Conservation (phyloP, 148 eudicot genomes). For the Silene uniflora region DNA sequence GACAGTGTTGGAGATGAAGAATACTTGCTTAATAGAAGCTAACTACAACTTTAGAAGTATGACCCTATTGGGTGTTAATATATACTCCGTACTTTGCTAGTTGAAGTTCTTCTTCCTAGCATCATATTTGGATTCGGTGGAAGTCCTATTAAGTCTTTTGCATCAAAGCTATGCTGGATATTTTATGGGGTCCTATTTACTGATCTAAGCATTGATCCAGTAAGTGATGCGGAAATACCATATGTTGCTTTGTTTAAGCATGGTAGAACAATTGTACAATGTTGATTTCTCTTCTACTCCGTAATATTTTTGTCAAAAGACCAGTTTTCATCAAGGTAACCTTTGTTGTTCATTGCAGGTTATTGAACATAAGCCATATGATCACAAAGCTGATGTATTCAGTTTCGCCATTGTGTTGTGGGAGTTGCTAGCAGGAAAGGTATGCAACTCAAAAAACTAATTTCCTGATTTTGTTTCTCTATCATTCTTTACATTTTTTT, state of each 20-base stretch:
- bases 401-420: slow-evolving; percentile 88
- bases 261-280: slow-evolving; percentile 13
- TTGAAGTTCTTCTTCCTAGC: background rate
- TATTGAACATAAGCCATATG: slow-evolving; percentile 94
- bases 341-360: slow-evolving; percentile 49
- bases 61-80: background rate
- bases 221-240: background rate
- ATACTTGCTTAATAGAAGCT: too few relatives aligned
- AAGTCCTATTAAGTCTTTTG: background rate
- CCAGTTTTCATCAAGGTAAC: slow-evolving; percentile 10
- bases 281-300: background rate
- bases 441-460: slow-evolving; percentile 17
- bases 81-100: background rate
- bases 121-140: background rate
- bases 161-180: background rate
- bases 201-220: background rate
- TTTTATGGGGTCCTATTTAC: background rate
- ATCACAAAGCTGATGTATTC: slow-evolving; percentile 98
- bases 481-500: background rate
- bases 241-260: background rate
- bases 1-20: background rate
- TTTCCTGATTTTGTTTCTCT: background rate
- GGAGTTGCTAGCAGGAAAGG: slow-evolving; percentile 94
- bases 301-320: background rate
- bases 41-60: background rate